phyloP scores from a whole-genome alignment of 2,329 filamentous ascomycete species.

The Teratosphaeria pseudoeucalypti region DNA sequence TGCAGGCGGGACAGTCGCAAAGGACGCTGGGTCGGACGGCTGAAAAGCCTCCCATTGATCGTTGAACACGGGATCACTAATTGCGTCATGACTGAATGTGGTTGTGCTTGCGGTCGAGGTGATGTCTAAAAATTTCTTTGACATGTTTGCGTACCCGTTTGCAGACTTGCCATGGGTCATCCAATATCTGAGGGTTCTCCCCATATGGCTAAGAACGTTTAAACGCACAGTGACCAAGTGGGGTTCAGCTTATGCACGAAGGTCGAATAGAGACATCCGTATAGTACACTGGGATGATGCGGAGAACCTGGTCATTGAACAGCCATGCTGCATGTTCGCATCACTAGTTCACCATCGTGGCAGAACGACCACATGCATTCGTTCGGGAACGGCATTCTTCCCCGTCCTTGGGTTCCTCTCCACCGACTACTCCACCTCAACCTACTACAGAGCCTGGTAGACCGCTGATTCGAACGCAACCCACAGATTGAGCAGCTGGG shows the following conservation, averaged over 20 bases:
- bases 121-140: not conserved
- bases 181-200: not conserved
- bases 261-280: not conserved
- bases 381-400: too few relatives aligned
- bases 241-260: not conserved
- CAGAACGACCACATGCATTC: not conserved
- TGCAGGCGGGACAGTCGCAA: not conserved
- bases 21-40: not conserved
- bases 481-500: constrained; percentile 17
- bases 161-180: not conserved
- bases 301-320: not conserved
- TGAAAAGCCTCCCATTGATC: not conserved
- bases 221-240: not conserved
- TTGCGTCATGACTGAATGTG: not conserved
- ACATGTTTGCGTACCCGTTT: not conserved
- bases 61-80: not conserved
- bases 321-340: not conserved
- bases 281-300: not conserved
- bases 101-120: not conserved
- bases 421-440: not conserved
- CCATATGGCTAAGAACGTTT: too few relatives aligned
- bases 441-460: constrained; percentile 5
- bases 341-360: not conserved
- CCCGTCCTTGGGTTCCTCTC: not conserved
- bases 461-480: constrained; percentile 14